Base-by-base conservation (phyloP, 805 yeast genomes). In the Kockiozyma suomiensis region DNA sequence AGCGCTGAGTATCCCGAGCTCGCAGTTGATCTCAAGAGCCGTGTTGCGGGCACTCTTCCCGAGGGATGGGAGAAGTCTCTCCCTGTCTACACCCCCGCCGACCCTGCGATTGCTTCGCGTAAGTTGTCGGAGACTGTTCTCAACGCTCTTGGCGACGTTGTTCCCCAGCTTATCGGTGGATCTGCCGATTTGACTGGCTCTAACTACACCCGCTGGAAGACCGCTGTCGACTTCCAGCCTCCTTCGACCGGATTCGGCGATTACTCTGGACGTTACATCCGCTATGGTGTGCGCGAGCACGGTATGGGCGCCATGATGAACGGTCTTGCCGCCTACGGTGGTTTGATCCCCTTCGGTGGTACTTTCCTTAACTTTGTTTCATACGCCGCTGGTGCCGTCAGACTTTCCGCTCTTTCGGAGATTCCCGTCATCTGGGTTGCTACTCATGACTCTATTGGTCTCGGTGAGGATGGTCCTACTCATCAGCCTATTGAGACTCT, bases 241-340 rank as follows among this genome's bases (percentile, higher is more conserved):
- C 89, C 90, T 57, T 72, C 84, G 58, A 78, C 90, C 61, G 85
- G 85, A 50, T 79, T 90, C 68, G 98, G 98, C 77, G 85, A 85
- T 73, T 92, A 87, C 82, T 66, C 85, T 59, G 99, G 99, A 75
- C 87, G 97, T 75, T 93, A 93, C 81, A 82, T 93, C 78, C 87
- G 97, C 81, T 93, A 87, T 76, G 99, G 99, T 86, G 97, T 93
- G 68, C 88, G 99, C 80, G 99, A 93, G 82, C 98, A 94, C 79
- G 97, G 90, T 77, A 91, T 93, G 97, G 97, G 97, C 80, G 97
- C 97, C 67, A 88, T 92, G 76, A 83, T 92, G 85, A 93, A 94
- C 79, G 99, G 99, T 87, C 88, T 93, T 70, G 82, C 94, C 61
- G 97, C 97, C 57, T 93, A 79, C 73, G 86, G 86, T 66, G 90